Evolutionary conservation across 2,329 filamentous ascomycete genomes (phyloP), one percentile per base, ranked within the genome.

Genomic region (Paraphaeosphaeria minitans): DNA sequence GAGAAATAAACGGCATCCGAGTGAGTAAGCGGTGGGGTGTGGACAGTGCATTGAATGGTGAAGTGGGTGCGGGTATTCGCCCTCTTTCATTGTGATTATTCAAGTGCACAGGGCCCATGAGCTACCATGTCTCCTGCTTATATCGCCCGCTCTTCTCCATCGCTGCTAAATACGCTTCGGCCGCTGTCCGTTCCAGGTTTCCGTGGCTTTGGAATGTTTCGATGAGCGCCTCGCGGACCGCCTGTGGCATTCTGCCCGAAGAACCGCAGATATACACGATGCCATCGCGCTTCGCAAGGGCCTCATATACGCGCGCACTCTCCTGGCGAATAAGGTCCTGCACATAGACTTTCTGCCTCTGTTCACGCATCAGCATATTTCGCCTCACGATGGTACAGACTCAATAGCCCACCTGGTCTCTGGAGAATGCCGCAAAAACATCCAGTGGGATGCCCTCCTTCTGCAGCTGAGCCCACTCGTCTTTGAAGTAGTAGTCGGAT

Each of bases 401-500:
- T 31, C 16, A 13, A 29, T 14, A 63, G n/a, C 63, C 47, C 56
- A 77, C 76, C 70, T 89, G 87, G 64, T 93, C 90, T 41, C 90
- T 78, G 2, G 89, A 92, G 71, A 92, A 92, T 0, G 89, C 90
- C 0, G 86, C 83, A 53, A 84, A 78, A 2, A 90, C 82, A 7
- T 81, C 77, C 6, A 91, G 53, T 4, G 73, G 75, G 1, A 79
- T 75, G 1, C 82, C 75, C 1, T 75, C 58, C 1, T 72, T 63
- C 7, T 75, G 63, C 1, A 88, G 64, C 0, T 70, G 42, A 1
- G 79, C 69, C 93, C 93, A 97, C 62, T 98, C 93, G 0, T 88
- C 76, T 5, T 81, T 76, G 74, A 95, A 99, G 78, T 93, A 93
- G 77, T 86, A 97, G 74, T 99, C 95, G 0, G 89, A 85, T 0